A percentile compares a stretch with the other conserved stretches of the same genome.
These are phyloP conservation scores for Aspergillus saccharolyticus DNA, from an alignment of 495 filamentous ascomycete species.

Conservation along the genomic window DNA sequence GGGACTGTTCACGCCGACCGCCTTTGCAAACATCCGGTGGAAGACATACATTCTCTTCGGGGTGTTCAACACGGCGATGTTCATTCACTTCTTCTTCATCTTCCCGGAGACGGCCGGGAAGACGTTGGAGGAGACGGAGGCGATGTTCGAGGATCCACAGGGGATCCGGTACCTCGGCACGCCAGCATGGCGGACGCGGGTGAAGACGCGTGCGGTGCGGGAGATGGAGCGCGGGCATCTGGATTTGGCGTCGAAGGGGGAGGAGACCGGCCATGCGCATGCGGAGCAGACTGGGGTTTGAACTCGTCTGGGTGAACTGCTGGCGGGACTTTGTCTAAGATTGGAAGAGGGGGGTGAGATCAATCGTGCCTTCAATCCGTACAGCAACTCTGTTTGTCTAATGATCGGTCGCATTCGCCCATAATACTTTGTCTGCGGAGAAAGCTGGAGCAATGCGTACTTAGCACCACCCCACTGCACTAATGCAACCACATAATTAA, in stretches of 20 bases:
- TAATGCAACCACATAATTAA: no score
- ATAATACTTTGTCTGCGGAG: no score
- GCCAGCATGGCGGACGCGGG: not conserved
- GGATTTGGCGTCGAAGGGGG: not conserved
- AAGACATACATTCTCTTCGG: conserved; percentile 74
- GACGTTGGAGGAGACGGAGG: conserved; percentile 65
- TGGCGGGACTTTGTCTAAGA: no score
- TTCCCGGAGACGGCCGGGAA: conserved; percentile 70
- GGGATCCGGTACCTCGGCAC: not conserved
- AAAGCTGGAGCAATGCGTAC: no score
- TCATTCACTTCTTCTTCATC: conserved; percentile 59
- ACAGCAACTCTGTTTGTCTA: no score
- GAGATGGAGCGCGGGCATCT: not conserved
- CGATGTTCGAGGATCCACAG: conserved; percentile 24
- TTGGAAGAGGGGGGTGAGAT: no score
- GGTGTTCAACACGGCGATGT: conserved; percentile 58
- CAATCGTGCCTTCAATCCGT: no score
- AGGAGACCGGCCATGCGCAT: not conserved
- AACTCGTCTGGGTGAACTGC: no score
- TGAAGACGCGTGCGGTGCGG: not conserved
- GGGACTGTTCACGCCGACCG: conserved; percentile 64
- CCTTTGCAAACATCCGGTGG: conserved; percentile 68
- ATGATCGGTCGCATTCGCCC: no score
- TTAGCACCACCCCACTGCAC: no score
- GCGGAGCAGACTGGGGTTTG: no score